Evolutionary conservation across 179 eudicot genomes (phyloP).

Genomic region (Vitellaria paradoxa): DNA sequence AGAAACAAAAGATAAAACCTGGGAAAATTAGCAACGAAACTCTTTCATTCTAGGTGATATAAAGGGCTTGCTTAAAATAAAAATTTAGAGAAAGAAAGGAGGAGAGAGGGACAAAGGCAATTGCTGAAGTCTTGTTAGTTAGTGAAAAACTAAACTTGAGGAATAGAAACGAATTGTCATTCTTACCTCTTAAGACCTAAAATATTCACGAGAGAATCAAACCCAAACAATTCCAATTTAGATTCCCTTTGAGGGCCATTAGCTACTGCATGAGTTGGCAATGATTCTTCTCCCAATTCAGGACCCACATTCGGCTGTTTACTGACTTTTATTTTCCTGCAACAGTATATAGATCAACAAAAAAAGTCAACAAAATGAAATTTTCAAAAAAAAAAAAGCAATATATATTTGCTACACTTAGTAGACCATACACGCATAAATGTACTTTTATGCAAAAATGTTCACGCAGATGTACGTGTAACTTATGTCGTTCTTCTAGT

Average conservation of each 20-base stretch:
- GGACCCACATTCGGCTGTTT: constrained; percentile 22
- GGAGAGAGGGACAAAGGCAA: not conserved
- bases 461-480: not conserved
- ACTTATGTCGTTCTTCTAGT: not conserved
- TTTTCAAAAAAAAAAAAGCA: not conserved
- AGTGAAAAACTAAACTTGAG: not conserved
- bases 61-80: constrained; percentile 8
- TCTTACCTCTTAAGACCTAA: constrained; percentile 88
- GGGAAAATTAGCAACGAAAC: not conserved
- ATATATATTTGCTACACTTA: not conserved
- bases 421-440: not conserved
- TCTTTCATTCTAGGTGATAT: not conserved
- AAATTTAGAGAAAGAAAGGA: not conserved
- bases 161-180: constrained; percentile 19
- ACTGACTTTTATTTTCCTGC: constrained; percentile 39
- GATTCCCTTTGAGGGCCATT: constrained; percentile 75
- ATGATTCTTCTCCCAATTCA: constrained; percentile 27
- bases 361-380: not conserved
- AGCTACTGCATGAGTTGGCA: constrained; percentile 32
- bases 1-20: not conserved
- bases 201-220: constrained; percentile 94
- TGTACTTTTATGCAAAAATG: not conserved
- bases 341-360: constrained; percentile 2
- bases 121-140: not conserved
- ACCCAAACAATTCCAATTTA: constrained; percentile 90